Base-by-base conservation (phyloP, 129 eudicot genomes). In the Centaurea solstitialis region DNA sequence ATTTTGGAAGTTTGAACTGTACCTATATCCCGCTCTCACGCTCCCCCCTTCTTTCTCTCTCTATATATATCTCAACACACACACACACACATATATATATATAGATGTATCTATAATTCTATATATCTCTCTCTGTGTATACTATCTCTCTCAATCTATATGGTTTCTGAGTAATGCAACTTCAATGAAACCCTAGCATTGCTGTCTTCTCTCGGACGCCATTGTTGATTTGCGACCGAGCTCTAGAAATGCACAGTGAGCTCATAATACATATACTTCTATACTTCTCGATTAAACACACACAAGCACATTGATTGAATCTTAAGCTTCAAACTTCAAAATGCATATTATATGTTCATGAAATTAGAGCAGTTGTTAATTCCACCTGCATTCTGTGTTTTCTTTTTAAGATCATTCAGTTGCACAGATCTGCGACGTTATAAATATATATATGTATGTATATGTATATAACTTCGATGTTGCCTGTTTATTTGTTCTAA, bases 11-110 rank as follows among this genome's bases (percentile, higher is more conserved):
- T 83, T 87, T 86, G 85, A 89, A 87, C 86, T 79, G 70, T 68
- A 72, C 76, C 73, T 64, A 18, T 76, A 78, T 75, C 68, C 76
- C 97, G 93, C 93, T 87, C 97, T 76, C 88, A 76, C 90, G 78
- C 90, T 84, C 90, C 78, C 84, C 86, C 26, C 82, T 40, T 5
- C 6, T 70, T 62, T 74, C 73, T 40, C 45, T 15, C 76, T 41
- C 66, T 35, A 7, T 41, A 15, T 59, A 65, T 40, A 23, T 73
- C 39, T 17, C 40, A 24, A 50, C 24, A 67, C 28, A 21, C 40
- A 74, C 50, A 68, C 72, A 66, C n/a, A 18, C 30, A 26, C n/a
- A 9, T 4, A 33, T 33, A 3, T 33, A 17, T 53, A 53, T 57
- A 57, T n/a, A 57, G 1, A 57, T 57, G 22, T 57, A 53, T 53